phyloP scores from a whole-genome alignment of 75 land plant genomes.

The Pseudotsuga menziesii region DNA sequence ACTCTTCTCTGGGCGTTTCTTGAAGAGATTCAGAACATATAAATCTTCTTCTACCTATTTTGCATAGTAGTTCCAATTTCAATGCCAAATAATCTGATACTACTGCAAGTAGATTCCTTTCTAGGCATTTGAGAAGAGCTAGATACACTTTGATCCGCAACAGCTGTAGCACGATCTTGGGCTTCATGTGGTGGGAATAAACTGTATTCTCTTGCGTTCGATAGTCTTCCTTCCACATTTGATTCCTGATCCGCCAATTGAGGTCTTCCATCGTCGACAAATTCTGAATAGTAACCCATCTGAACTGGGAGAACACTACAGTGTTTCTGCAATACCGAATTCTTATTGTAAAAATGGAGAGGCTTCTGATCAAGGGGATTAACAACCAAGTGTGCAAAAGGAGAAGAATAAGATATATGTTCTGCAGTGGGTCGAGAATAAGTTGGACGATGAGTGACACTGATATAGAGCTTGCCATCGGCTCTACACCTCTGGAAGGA shows the following conservation, averaged over 20 bases:
- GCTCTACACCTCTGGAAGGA: conserved; percentile 11
- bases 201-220: no score
- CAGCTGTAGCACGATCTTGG: no score
- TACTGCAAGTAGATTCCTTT: not conserved
- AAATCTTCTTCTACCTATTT: no score
- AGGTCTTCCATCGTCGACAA: no score
- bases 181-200: no score
- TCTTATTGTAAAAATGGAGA: not conserved
- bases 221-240: no score
- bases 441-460: not conserved
- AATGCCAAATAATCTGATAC: not conserved
- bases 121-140: not conserved
- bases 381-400: not conserved
- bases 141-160: no score
- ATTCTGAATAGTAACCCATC: not conserved
- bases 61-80: not conserved
- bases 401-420: not conserved
- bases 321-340: not conserved
- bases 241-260: no score
- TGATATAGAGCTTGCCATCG: not conserved
- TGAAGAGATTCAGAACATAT: no score
- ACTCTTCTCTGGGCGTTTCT: no score
- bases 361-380: not conserved
- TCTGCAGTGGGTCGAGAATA: not conserved
- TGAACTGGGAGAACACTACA: not conserved